These are phyloP conservation scores for Globisporangium takayamanum DNA, from an alignment of 352 stramenopile genomes.

Conservation along the genomic window DNA sequence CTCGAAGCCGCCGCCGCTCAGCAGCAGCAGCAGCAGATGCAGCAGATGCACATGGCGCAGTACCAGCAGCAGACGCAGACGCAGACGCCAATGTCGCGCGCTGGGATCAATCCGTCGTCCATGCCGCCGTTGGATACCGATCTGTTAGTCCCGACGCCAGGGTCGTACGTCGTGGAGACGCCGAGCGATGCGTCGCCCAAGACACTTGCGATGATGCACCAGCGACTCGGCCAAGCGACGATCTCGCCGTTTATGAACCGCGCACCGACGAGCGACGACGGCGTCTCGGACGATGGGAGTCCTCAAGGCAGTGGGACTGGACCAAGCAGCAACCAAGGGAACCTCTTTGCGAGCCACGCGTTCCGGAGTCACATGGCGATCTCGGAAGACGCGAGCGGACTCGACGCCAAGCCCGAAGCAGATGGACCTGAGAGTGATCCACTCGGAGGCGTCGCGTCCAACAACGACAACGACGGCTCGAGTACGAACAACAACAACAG, in stretches of 20 bases:
- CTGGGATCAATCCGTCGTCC: constrained; percentile 6
- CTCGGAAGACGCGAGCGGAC: constrained; percentile 12
- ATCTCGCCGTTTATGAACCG: constrained; percentile 79
- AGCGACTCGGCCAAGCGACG: constrained; percentile 40
- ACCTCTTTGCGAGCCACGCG: constrained; percentile 66
- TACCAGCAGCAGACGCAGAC: constrained; percentile 3
- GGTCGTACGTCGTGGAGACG: background rate
- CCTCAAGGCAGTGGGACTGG: constrained; percentile 2
- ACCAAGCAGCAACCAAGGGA: constrained; percentile 24
- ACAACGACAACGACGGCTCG: background rate
- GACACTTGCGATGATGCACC: constrained; percentile 26
- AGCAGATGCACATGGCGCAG: constrained; percentile 32
- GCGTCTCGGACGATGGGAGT: constrained; percentile 4
- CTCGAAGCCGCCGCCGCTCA: constrained; percentile 30
- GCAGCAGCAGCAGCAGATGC: constrained; percentile 27
- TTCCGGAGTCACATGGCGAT: constrained; percentile 72
- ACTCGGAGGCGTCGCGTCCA: constrained; percentile 20
- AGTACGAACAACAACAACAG: background rate
- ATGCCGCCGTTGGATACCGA: constrained; percentile 13
- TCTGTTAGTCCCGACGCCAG: background rate
- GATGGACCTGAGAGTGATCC: constrained; percentile 16
- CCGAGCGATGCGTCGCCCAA: constrained; percentile 21
- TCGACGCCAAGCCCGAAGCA: constrained; percentile 19
- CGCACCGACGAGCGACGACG: constrained; percentile 25
- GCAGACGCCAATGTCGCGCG: background rate